These are phyloP conservation scores for Glarea lozoyensis DNA, from an alignment of 495 filamentous ascomycete species.

Conservation along the genomic window DNA sequence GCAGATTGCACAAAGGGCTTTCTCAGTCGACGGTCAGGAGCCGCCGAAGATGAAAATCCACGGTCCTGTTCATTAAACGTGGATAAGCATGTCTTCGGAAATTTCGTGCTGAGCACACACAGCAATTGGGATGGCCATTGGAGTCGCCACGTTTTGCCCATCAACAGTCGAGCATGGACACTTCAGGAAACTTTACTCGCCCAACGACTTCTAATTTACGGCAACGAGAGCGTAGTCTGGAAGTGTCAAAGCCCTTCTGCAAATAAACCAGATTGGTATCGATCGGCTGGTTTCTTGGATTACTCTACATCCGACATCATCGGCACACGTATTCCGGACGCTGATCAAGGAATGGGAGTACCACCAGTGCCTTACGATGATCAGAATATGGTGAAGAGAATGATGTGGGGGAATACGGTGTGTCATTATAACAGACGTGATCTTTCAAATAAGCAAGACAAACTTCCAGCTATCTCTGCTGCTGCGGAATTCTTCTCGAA, in stretches of 20 bases:
- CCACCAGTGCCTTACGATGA: not conserved
- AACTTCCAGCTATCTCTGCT: not conserved
- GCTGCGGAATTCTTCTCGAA: not conserved
- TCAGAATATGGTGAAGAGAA: not conserved
- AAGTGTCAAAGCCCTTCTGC: not conserved
- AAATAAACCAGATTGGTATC: too few species aligned
- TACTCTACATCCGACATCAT: not conserved
- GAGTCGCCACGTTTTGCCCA: too few species aligned
- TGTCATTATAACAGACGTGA: not conserved
- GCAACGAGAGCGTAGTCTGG: not conserved
- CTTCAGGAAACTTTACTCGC: not conserved
- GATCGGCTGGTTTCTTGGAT: not conserved
- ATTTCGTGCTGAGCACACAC: not conserved
- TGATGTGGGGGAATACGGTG: not conserved
- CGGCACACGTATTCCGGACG: not conserved
- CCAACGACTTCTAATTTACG: not conserved
- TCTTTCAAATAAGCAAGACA: not conserved
- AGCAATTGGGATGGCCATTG: not conserved
- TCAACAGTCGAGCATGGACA: slow-evolving; percentile 1
- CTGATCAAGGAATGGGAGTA: not conserved
- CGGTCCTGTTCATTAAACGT: not conserved
- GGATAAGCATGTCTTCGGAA: not conserved
- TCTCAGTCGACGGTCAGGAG: not conserved
- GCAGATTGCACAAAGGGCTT: not conserved
- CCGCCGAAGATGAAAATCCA: not conserved